Evolutionary conservation across 2,329 filamentous ascomycete species (phyloP), one percentile per base, ranked within the genome.

Genomic region (Huntiella bhutanensis): DNA sequence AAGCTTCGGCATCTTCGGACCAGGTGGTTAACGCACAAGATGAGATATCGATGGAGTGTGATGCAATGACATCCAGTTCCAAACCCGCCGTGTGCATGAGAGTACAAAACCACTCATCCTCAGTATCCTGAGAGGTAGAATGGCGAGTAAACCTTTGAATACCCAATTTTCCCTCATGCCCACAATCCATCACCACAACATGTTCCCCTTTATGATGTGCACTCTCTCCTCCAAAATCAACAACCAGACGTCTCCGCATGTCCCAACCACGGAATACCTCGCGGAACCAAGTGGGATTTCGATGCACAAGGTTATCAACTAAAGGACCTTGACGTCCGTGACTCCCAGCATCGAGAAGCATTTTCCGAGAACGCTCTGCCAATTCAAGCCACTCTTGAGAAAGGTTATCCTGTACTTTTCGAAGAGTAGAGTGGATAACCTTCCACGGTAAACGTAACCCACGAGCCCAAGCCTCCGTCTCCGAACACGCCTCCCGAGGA

Each of bases 141-240:
- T 8, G 16, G 11, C 40, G 15, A 10, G 40, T 41, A n/a, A 41
- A 41, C 19, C 40, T 32, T 11, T 8, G 13, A n/a, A 41, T 7
- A 12, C 8, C n/a, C 10, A 13, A 5, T n/a, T 12, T 19, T 2
- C 33, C 11, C 4, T 11, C 73, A n/a, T 76, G 60, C 1, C 83
- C 85, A 55, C 80, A 81, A 33, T 75, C 69, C 41, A 95, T 69
- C 2, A 93, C 70, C 19, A 92, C 68, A 35, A 93, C 65, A 12
- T 69, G 71, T 60, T 95, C 88, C 15, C 86, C 86, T 19, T 77
- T 79, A 42, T 77, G 74, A 46, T 74, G 66, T n/a, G 75, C 73
- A 60, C 91, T 82, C 53, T 87, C 83, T 15, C 75, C 77, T 36
- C 81, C 81, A 61, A 95, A 96, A 57, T 98, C 91, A 2, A 94